Base-by-base conservation (phyloP, 169 alveolate genomes). In the Neospora caninum region DNA sequence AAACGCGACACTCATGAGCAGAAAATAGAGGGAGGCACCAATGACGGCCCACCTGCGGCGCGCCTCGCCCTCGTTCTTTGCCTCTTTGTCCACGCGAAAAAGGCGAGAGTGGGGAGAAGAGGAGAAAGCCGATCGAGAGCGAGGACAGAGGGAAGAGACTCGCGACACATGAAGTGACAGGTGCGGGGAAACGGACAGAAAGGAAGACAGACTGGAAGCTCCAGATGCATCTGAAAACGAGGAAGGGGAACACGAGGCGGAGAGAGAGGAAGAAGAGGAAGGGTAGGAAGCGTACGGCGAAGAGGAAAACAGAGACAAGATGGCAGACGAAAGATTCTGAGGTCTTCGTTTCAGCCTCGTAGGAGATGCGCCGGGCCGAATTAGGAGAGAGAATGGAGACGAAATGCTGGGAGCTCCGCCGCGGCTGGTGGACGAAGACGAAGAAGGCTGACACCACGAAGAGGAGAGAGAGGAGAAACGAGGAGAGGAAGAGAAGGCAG, bases 1-100 rank as follows among this genome's bases (percentile, higher is more conserved):
- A 27, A 91, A 91, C 38, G 94, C 83, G n/a, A 91, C 91, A 70
- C 91, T 54, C 94, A 91, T 91, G 42, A 80, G 38, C 25, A 91
- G 94, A 41, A 82, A 82, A 34, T 82, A 82, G 69, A 82, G 53
- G 31, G 54, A 38, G 34, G 41, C 53, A 0, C 69, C 53, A 6
- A 43, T 16, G n/a, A 82, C 64, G 6, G 69, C 53, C 67, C 89
- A 82, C 38, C 89, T 18, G 29, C 67, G 53, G 38, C 89, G 53
- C 89, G 89, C 89, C 67, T 82, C 89, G n/a, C 64, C 38, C 36
- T 82, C 89, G 34, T 9, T 13, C 45, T n/a, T 20, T 43, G 39
- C 86, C 86, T 78, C 86, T 78, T 25, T 6, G 39, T n/a, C 86
- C n/a, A 78, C 86, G 41, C 73, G 73, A 6, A 9, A 78, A 43